phyloP scores from a whole-genome alignment of 805 yeast species.

The Spathaspora hagerdaliae region DNA sequence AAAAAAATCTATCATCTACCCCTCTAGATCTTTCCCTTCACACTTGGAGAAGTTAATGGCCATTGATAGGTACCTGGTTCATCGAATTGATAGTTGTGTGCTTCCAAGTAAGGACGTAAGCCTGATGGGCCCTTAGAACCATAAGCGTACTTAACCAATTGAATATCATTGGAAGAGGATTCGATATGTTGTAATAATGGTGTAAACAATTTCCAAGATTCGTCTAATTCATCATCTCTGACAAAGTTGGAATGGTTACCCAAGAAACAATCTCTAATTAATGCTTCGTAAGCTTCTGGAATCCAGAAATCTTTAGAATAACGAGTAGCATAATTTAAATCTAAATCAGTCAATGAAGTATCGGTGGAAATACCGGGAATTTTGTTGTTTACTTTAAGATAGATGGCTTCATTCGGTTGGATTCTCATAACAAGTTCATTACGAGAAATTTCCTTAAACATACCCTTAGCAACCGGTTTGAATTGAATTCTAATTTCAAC shows the following conservation, averaged over 20 bases:
- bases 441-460: constrained; percentile 75
- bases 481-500: constrained; percentile 94
- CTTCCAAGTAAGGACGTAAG: constrained; percentile 55
- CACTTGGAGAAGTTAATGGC: constrained; percentile 70
- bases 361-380: constrained; percentile 86
- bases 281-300: constrained; percentile 96
- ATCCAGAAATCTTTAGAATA: constrained; percentile 83
- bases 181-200: constrained; percentile 83
- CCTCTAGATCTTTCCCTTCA: constrained; percentile 25
- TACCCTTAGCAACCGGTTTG: constrained; percentile 79
- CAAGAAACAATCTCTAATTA: constrained; percentile 82
- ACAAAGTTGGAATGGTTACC: constrained; percentile 98
- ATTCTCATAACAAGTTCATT: constrained; percentile 92
- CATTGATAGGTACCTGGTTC: constrained; percentile 72
- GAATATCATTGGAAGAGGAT: constrained; percentile 55
- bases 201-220: constrained; percentile 90
- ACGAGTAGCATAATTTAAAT: constrained; percentile 77
- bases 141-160: constrained; percentile 70
- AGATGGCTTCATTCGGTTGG: constrained; percentile 93
- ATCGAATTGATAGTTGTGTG: constrained; percentile 71
- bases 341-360: constrained; percentile 84
- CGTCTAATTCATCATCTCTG: constrained; percentile 94
- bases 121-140: constrained; percentile 87
- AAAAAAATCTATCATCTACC: not conserved
- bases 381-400: constrained; percentile 89